Evolutionary conservation across 164 flowering plant species (phyloP), one percentile per base, ranked within the genome.

Genomic region (Euptelea pleiosperma): DNA sequence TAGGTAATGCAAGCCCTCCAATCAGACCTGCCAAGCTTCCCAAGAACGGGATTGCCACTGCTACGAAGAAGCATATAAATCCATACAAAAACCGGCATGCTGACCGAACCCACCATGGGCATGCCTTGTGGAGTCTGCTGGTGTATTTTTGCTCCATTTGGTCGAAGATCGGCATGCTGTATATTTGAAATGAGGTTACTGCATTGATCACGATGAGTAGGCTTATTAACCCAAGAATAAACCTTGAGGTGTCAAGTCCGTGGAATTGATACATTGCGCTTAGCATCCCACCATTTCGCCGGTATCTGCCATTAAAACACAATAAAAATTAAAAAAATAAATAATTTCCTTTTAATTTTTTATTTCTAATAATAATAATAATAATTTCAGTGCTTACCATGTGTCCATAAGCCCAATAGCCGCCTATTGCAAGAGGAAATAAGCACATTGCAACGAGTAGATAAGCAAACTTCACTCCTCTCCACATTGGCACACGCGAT

Each of bases 161-260:
- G 78, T 88, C 98, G 26, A 85, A 85, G 5, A 71, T 65, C 0
- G 84, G 82, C 92, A 91, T 82, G 25, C 80, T 85, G 26, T 86
- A 86, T 53, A 86, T 68, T 71, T 79, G 92, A 70, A 80, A 85
- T 14, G 83, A 66, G 52, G 80, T 45, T 6, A 88, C 19, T 67
- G 70, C 53, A 64, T 71, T 75, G 5, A 86, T 52, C 18, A 85
- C 55, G 3, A 80, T 57, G 70, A 31, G 71, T 15, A 76, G 47
- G 33, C 78, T 69, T 16, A 76, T 75, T 14, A 84, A n/a, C 10
- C 79, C 91, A 2, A 91, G 57, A n/a, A 83, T 9, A 2, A 65
- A 57, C 40, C 50, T 63, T 0, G 87, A 66, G 0, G 78, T 71
- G 68, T 87, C 85, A 2, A 34, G 66, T 1, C 68, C 39, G 41